phyloP scores from a whole-genome alignment of 2,329 filamentous ascomycete species.

The Leptosphaerulina australis region DNA sequence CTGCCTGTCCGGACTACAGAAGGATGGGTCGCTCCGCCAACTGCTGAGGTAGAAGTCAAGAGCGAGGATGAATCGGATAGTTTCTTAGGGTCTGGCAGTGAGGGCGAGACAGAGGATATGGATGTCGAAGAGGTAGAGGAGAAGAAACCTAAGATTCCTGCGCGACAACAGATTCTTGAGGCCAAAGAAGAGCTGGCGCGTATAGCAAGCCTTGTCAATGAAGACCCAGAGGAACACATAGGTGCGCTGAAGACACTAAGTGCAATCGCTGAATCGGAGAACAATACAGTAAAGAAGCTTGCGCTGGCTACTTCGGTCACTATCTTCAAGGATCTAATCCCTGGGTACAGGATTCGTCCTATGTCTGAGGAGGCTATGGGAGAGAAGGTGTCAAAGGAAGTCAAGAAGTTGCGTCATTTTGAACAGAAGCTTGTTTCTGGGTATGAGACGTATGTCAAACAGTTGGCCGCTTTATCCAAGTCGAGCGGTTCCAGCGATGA shows the following conservation, averaged over 20 bases:
- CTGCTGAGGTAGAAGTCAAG: conserved; percentile 51
- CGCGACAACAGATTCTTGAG: conserved; percentile 78
- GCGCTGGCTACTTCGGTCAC: conserved; percentile 84
- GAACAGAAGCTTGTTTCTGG: conserved; percentile 85
- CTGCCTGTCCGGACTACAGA: conserved; percentile 87
- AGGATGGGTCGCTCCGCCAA: conserved; percentile 69
- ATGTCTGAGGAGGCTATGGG: conserved; percentile 74
- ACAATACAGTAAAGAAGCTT: conserved; percentile 80
- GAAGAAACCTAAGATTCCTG: conserved; percentile 68
- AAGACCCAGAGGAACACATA: conserved; percentile 90
- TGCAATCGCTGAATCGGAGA: conserved; percentile 71
- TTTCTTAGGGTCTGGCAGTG: conserved; percentile 66
- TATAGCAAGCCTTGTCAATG: conserved; percentile 80
- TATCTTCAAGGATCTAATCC: conserved; percentile 94
- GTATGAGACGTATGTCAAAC: conserved; percentile 84
- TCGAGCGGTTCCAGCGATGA: conserved; percentile 52
- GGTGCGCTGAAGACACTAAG: conserved; percentile 78
- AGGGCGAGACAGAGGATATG: conserved; percentile 53
- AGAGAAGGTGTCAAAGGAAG: conserved; percentile 89
- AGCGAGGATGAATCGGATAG: conserved; percentile 63
- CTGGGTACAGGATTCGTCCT: conserved; percentile 91
- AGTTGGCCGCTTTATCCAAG: conserved; percentile 72
- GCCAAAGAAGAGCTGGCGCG: conserved; percentile 93
- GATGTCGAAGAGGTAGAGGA: conserved; percentile 51
- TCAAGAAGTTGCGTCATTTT: conserved; percentile 78